phyloP scores from a whole-genome alignment of 2,329 filamentous ascomycete genomes.

The Corynespora cassiicola region DNA sequence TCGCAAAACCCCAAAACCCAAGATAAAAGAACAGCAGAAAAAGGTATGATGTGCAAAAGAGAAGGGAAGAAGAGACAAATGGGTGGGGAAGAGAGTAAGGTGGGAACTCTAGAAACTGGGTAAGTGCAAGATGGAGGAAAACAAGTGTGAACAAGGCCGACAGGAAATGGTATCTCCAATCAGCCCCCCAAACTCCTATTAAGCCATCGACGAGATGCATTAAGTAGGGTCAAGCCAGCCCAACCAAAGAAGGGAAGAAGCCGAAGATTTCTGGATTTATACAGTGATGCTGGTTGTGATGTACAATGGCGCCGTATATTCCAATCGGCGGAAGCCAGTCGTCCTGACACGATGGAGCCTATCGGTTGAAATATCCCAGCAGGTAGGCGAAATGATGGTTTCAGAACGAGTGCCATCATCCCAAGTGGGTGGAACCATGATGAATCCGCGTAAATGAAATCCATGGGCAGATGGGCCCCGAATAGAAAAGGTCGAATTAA shows the following conservation, averaged over 20 bases:
- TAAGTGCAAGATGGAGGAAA: too few species aligned
- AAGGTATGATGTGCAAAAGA: too few species aligned
- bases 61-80: too few species aligned
- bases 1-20: too few species aligned
- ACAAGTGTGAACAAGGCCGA: too few species aligned
- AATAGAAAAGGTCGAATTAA: conserved; percentile 14
- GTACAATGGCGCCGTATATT: conserved; percentile 22
- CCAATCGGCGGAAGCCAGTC: conserved; percentile 6
- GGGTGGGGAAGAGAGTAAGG: too few species aligned
- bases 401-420: background rate
- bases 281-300: conserved; percentile 24
- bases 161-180: too few species aligned
- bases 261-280: conserved; percentile 13
- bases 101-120: too few species aligned
- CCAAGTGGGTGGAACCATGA: conserved; percentile 5
- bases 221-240: conserved; percentile 18
- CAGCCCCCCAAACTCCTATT: too few species aligned
- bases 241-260: conserved; percentile 11
- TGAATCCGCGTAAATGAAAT: conserved; percentile 3
- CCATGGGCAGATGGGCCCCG: conserved; percentile 4
- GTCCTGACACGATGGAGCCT: conserved; percentile 13
- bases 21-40: too few species aligned
- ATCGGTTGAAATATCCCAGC: conserved; percentile 3
- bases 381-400: conserved; percentile 1
- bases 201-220: too few species aligned